These are phyloP conservation scores for Coprinellus aureogranulatus DNA, from an alignment of 768 basidiomycete genomes.

Conservation along the genomic window DNA sequence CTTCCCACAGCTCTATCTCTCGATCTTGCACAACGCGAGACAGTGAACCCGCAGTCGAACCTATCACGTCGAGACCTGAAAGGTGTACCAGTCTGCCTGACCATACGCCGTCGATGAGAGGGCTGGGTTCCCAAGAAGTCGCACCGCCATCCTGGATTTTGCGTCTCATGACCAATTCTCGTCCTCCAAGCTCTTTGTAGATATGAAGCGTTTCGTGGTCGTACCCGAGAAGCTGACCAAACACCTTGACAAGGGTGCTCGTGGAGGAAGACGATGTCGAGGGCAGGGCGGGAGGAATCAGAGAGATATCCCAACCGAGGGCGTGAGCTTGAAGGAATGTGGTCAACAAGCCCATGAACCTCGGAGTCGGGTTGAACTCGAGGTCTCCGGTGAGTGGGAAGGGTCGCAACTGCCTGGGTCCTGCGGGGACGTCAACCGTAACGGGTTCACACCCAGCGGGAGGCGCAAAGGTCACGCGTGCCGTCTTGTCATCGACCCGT, in stretches of 20 bases:
- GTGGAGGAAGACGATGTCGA: constrained; percentile 64
- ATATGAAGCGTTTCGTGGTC: constrained; percentile 57
- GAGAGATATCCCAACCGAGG: constrained; percentile 63
- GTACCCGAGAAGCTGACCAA: constrained; percentile 59
- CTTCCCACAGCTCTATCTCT: constrained; percentile 65
- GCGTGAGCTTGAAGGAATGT: constrained; percentile 62
- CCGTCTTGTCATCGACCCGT: constrained; percentile 39
- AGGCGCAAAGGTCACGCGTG: constrained; percentile 40
- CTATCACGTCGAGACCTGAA: constrained; percentile 62
- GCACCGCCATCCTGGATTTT: constrained; percentile 57
- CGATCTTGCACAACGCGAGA: constrained; percentile 59
- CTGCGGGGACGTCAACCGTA: constrained; percentile 45
- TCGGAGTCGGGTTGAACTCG: constrained; percentile 44
- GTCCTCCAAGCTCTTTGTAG: constrained; percentile 67
- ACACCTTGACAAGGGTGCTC: constrained; percentile 52
- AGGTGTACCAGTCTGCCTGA: constrained; percentile 57
- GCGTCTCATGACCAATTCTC: constrained; percentile 63
- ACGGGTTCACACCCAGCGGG: constrained; percentile 27
- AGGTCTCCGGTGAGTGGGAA: constrained; percentile 42
- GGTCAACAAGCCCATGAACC: constrained; percentile 59
- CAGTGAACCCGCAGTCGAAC: constrained; percentile 61
- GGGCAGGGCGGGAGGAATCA: constrained; percentile 55
- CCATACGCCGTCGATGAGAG: constrained; percentile 59
- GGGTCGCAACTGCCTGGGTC: constrained; percentile 41
- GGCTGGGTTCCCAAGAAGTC: constrained; percentile 58